Conservation (phyloP, 2,329 filamentous ascomycete species). For the Pseudogymnoascus verrucosus region DNA sequence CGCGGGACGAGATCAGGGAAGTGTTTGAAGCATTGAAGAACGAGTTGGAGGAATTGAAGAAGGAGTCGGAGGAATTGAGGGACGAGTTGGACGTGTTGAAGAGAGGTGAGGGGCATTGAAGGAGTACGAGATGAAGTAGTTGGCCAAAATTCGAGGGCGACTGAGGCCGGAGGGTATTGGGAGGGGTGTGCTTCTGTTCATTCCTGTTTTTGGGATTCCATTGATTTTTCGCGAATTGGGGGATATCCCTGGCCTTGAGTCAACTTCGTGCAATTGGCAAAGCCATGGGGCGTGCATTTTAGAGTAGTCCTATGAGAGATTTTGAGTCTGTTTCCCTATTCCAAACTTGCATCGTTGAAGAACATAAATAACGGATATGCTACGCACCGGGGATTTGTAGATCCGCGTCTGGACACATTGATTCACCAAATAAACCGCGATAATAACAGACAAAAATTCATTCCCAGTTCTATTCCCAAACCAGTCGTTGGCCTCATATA, state of each 20-base stretch:
- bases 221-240: not conserved
- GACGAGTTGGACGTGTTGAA: not conserved
- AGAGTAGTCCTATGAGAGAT: not conserved
- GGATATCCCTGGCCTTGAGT: not conserved
- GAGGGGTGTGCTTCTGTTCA: not conserved
- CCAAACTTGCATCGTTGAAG: not conserved
- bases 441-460: not conserved
- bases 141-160: not conserved
- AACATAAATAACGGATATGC: no score
- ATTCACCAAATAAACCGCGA: no score
- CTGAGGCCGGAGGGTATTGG: not conserved
- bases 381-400: not conserved
- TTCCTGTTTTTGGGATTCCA: not conserved
- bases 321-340: not conserved
- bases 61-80: not conserved
- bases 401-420: not conserved
- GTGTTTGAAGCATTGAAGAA: not conserved
- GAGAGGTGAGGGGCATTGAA: not conserved
- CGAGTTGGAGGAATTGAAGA: not conserved
- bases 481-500: constrained; percentile 8
- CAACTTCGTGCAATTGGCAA: no score
- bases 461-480: constrained; percentile 5
- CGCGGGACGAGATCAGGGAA: not conserved
- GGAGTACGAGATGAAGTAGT: no score
- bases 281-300: no score